These are phyloP conservation scores for Lepidium aucheri DNA, from an alignment of 345 rosid species.

Conservation along the genomic window DNA sequence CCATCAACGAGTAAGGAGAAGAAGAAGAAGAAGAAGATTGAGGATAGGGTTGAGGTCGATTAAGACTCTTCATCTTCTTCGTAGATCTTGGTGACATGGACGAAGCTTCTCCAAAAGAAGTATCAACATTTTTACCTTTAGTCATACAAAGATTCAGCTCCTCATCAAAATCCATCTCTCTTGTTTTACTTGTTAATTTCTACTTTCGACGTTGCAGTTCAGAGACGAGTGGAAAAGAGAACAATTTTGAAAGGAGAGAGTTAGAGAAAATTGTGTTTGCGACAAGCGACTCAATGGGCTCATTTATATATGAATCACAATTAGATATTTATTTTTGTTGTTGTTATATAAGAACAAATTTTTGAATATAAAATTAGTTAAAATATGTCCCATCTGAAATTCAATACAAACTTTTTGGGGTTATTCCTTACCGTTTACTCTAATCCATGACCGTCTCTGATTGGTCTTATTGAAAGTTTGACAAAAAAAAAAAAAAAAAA, in stretches of 20 bases:
- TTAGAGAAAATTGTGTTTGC: not conserved
- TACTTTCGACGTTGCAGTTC: no score
- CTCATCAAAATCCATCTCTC: conserved; percentile 31
- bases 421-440: conserved; percentile 21
- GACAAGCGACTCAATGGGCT: not conserved
- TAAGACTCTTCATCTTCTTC: conserved; percentile 60
- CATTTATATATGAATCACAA: conserved; percentile 12
- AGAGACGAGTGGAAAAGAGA: not conserved
- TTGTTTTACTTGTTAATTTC: no score
- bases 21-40: conserved; percentile 15
- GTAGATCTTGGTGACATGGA: conserved; percentile 52
- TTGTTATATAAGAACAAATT: not conserved
- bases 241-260: not conserved
- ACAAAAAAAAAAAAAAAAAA: not conserved
- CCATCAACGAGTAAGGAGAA: conserved; percentile 14
- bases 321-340: not conserved
- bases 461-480: not conserved
- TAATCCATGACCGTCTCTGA: not conserved
- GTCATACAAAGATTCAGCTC: conserved; percentile 28
- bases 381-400: not conserved
- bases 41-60: conserved; percentile 27
- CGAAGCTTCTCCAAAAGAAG: conserved; percentile 45
- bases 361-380: not conserved
- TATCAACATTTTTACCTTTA: conserved; percentile 30
- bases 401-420: conserved; percentile 18